These are phyloP conservation scores for Cornus suecica DNA, from an alignment of 148 eudicot genomes.

Conservation along the genomic window DNA sequence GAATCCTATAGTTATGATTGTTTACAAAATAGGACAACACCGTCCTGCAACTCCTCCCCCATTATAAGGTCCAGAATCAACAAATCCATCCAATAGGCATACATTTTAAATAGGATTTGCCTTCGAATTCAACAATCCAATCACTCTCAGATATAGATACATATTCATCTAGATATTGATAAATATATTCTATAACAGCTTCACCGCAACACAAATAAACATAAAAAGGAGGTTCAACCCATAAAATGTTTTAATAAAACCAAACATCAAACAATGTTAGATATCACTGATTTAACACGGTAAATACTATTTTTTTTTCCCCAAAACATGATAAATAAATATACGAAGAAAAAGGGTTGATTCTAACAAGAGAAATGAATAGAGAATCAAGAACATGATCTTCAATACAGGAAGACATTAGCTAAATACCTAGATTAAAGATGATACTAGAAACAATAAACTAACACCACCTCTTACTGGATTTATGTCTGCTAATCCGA, in stretches of 20 bases:
- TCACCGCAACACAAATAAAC: background rate
- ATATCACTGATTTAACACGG: background rate
- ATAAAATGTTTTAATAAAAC: background rate
- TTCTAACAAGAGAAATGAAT: background rate
- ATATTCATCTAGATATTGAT: background rate
- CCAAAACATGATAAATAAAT: background rate
- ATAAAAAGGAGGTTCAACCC: background rate
- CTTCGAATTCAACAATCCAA: background rate
- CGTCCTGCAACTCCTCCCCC: background rate
- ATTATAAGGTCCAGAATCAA: background rate
- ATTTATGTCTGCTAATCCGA: background rate
- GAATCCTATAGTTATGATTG: slow-evolving; percentile 1
- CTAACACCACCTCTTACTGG: background rate
- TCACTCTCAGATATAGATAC: background rate
- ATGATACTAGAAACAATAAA: background rate
- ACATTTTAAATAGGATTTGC: background rate
- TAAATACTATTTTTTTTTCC: too few species aligned
- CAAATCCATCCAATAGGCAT: background rate
- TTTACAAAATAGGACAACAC: background rate
- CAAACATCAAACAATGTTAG: background rate
- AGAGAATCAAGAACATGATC: background rate
- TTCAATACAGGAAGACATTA: background rate
- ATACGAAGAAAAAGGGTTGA: background rate
- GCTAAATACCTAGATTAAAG: background rate
- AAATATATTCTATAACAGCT: background rate